Percentiles rank a stretch among this genome's conserved stretches.
These are phyloP conservation scores for Fusarium lyarnte DNA, from an alignment of 2,329 filamentous ascomycete species.

Conservation along the genomic window DNA sequence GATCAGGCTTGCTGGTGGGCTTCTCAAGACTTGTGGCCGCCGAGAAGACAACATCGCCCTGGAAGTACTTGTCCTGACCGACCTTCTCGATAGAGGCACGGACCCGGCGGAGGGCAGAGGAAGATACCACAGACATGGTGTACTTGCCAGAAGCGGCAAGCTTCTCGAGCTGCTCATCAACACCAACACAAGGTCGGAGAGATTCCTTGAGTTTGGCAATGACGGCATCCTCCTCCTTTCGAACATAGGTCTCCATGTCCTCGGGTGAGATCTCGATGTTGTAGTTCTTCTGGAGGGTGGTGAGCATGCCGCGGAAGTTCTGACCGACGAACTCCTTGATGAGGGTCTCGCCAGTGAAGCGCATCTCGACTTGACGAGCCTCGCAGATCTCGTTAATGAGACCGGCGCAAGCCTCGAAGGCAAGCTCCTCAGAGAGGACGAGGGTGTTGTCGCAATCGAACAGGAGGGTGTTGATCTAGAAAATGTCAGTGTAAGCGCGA, in stretches of 20 bases:
- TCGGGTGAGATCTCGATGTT: slow-evolving; percentile 73
- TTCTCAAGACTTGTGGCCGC: slow-evolving; percentile 80
- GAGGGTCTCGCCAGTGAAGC: slow-evolving; percentile 81
- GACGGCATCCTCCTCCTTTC: slow-evolving; percentile 82
- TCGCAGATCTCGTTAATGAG: slow-evolving; percentile 87
- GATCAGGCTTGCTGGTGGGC: slow-evolving; percentile 92
- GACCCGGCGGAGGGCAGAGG: slow-evolving; percentile 81
- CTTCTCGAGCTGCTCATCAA: slow-evolving; percentile 72
- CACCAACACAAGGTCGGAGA: slow-evolving; percentile 74
- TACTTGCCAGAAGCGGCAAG: slow-evolving; percentile 71
- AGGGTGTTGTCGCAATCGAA: slow-evolving; percentile 92
- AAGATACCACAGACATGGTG: slow-evolving; percentile 81
- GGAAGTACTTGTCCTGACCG: slow-evolving; percentile 82
- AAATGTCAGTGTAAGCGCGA: not conserved
- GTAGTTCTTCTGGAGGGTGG: slow-evolving; percentile 78
- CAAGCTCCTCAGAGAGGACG: slow-evolving; percentile 88
- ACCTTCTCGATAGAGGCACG: slow-evolving; percentile 82
- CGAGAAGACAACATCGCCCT: slow-evolving; percentile 78
- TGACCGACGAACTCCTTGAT: slow-evolving; percentile 91
- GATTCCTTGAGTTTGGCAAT: slow-evolving; percentile 79
- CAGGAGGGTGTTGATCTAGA: slow-evolving; percentile 72
- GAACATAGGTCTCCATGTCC: slow-evolving; percentile 79
- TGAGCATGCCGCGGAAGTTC: slow-evolving; percentile 94
- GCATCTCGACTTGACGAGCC: slow-evolving; percentile 68
- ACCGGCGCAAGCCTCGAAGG: slow-evolving; percentile 90